Percentiles rank a stretch among this genome's conserved stretches.
Evolutionary conservation across 768 basidiomycete species (phyloP).

Genomic region (Cytidiella melzeri): DNA sequence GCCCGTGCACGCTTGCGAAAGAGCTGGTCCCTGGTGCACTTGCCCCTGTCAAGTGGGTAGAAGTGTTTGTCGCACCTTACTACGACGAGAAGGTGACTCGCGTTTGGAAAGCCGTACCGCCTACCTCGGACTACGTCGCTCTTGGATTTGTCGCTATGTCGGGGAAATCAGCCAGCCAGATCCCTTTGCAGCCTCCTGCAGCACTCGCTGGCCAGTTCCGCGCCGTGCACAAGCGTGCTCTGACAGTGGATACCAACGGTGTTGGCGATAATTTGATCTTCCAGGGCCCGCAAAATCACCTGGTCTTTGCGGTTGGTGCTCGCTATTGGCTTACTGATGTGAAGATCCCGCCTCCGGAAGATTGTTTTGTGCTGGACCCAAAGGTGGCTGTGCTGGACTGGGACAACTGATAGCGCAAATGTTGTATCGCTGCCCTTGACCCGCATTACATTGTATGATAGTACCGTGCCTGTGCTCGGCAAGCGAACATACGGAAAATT

Average conservation of each 20-base stretch:
- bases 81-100: background rate
- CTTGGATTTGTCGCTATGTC: background rate
- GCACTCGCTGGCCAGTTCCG: background rate
- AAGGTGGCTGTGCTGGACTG: background rate
- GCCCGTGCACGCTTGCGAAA: background rate
- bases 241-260: background rate
- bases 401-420: background rate
- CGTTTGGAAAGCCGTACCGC: background rate
- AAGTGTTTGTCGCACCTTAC: background rate
- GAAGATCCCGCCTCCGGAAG: background rate
- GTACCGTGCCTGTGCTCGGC: too few species aligned
- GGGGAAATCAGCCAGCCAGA: background rate
- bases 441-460: too few species aligned
- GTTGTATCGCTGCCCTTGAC: too few species aligned
- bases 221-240: background rate
- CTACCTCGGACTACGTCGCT: background rate
- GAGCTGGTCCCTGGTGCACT: background rate
- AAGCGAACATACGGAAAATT: too few species aligned
- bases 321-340: background rate
- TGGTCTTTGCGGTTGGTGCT: background rate
- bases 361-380: background rate
- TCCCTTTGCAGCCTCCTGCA: background rate
- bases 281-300: background rate
- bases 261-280: background rate
- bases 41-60: background rate